phyloP scores from a whole-genome alignment of 2,329 filamentous ascomycete species.

The Thermomyces lanuginosus region DNA sequence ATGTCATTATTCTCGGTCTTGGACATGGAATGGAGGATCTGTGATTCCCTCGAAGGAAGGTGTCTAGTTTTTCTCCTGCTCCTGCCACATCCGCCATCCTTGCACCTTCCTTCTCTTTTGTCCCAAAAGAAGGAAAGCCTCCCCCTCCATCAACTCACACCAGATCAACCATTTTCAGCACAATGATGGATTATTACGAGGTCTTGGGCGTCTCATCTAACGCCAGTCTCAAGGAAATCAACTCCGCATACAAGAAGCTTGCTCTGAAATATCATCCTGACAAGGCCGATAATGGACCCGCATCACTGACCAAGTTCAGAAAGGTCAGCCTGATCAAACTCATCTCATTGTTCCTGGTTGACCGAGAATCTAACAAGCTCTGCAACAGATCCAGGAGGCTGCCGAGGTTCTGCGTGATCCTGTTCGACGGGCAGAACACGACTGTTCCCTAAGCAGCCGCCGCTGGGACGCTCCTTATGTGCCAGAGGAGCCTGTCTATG shows the following conservation, averaged over 20 bases:
- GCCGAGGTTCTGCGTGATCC: conserved; percentile 19
- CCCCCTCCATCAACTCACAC: too few species aligned
- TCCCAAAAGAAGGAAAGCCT: too few species aligned
- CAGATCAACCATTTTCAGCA: too few species aligned
- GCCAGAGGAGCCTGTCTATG: not conserved
- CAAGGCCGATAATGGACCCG: conserved; percentile 11
- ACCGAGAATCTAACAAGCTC: not conserved
- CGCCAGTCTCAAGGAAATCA: conserved; percentile 17
- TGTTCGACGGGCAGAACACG: conserved; percentile 10
- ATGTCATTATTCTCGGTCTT: too few species aligned
- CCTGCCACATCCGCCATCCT: too few species aligned
- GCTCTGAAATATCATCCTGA: conserved; percentile 21
- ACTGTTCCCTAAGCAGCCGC: conserved; percentile 4
- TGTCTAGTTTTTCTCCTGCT: too few species aligned
- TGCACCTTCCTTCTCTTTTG: too few species aligned
- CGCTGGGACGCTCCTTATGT: not conserved
- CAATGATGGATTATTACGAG: conserved; percentile 12
- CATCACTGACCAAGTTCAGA: conserved; percentile 2
- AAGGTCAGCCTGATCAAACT: conserved; percentile 1
- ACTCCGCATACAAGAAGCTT: conserved; percentile 19
- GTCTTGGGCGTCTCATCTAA: conserved; percentile 12
- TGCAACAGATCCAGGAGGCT: conserved; percentile 16
- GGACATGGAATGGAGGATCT: too few species aligned
- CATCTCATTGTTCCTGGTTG: not conserved
- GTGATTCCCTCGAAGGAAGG: too few species aligned